A percentile compares a stretch with the other conserved stretches of the same genome.
phyloP scores from a whole-genome alignment of 2,329 filamentous ascomycete species.

The Penicillium oxalicum region DNA sequence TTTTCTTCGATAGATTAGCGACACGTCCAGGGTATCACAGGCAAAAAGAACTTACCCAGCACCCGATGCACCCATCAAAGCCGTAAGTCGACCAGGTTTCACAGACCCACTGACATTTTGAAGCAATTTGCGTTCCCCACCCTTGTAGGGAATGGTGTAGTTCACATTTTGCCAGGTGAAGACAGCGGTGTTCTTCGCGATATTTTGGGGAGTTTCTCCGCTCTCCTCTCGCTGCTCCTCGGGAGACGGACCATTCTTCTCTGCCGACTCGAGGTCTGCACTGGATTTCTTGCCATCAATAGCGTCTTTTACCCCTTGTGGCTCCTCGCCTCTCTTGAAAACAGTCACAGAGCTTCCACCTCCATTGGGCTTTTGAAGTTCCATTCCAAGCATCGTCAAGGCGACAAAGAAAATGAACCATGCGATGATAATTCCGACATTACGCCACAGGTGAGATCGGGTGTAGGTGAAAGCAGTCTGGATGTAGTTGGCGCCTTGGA shows the following conservation, averaged over 20 bases:
- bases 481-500: slow-evolving; percentile 55
- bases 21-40: not conserved
- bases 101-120: slow-evolving; percentile 65
- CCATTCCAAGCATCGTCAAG: slow-evolving; percentile 71
- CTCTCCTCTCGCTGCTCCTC: slow-evolving; percentile 16
- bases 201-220: slow-evolving; percentile 38
- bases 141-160: slow-evolving; percentile 54
- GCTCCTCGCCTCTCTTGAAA: slow-evolving; percentile 63
- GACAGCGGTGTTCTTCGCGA: slow-evolving; percentile 62
- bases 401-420: slow-evolving; percentile 71
- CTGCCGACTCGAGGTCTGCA: slow-evolving; percentile 49
- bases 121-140: slow-evolving; percentile 45
- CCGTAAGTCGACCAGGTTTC: slow-evolving; percentile 69
- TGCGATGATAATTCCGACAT: slow-evolving; percentile 72
- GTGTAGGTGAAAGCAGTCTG: slow-evolving; percentile 50
- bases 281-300: slow-evolving; percentile 45
- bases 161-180: slow-evolving; percentile 82
- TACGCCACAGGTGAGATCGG: slow-evolving; percentile 58
- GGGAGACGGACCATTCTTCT: slow-evolving; percentile 16
- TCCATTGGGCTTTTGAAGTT: slow-evolving; percentile 69
- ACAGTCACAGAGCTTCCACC: slow-evolving; percentile 76
- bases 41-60: slow-evolving; percentile 26
- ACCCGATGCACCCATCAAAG: slow-evolving; percentile 74
- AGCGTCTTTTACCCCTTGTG: slow-evolving; percentile 51
- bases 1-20: slow-evolving; percentile 31